These are phyloP conservation scores for Letharia columbiana DNA, from an alignment of 495 filamentous ascomycete genomes.

Conservation along the genomic window DNA sequence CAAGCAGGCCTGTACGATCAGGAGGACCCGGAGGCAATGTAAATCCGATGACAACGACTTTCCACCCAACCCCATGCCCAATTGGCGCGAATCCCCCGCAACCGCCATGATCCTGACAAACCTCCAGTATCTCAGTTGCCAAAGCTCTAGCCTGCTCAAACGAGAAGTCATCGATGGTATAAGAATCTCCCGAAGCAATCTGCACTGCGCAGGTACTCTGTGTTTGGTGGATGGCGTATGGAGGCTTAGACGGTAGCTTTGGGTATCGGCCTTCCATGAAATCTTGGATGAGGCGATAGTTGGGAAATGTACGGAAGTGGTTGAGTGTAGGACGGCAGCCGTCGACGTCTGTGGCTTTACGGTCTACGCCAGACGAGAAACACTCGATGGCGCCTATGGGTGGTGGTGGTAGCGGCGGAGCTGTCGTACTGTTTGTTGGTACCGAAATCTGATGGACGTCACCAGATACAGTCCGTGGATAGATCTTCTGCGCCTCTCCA, in stretches of 20 bases:
- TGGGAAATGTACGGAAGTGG: neutral
- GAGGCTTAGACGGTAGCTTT: neutral
- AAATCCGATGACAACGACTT: neutral
- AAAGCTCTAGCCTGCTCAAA: conserved; percentile 7
- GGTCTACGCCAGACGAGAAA: neutral
- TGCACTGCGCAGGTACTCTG: neutral
- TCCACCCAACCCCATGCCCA: neutral
- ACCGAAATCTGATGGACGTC: neutral
- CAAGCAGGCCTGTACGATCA: neutral
- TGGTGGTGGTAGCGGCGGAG: neutral
- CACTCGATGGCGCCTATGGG: neutral
- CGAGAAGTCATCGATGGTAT: neutral
- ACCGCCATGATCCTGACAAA: neutral
- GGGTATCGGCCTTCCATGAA: neutral
- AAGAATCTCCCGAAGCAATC: neutral
- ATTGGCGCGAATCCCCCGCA: conserved; percentile 1
- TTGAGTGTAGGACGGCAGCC: conserved; percentile 11
- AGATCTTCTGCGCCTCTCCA: neutral
- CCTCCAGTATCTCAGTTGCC: neutral
- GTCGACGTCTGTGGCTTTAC: neutral
- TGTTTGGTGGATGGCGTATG: neutral
- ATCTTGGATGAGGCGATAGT: conserved; percentile 6
- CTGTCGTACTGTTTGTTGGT: neutral
- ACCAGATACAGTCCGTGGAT: neutral
- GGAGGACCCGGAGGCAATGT: neutral